These are phyloP conservation scores for Phytophthora pinifolia DNA, from an alignment of 352 stramenopile species.

Conservation along the genomic window DNA sequence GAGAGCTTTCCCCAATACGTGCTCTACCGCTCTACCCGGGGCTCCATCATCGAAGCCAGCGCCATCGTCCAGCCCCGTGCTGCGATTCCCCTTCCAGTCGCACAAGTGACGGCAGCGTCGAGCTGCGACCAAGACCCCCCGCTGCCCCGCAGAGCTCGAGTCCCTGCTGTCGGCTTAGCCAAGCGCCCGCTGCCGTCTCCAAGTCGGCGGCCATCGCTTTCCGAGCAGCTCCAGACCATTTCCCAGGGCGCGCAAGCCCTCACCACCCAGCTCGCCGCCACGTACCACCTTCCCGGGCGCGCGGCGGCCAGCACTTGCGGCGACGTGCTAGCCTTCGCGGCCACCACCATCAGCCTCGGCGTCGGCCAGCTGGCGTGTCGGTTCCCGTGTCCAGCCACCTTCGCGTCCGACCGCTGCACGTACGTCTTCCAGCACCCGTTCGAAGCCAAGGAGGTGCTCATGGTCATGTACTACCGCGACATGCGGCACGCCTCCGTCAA, in stretches of 20 bases:
- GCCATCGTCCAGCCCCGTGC: not conserved
- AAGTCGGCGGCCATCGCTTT: conserved; percentile 43
- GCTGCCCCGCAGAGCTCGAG: conserved; percentile 8
- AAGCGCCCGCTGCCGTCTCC: conserved; percentile 13
- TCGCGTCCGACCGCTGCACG: conserved; percentile 48
- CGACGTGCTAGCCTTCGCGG: conserved; percentile 31
- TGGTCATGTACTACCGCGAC: conserved; percentile 79
- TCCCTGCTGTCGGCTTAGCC: not conserved
- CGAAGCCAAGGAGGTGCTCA: conserved; percentile 59
- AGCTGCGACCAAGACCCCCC: conserved; percentile 7
- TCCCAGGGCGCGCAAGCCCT: conserved; percentile 50
- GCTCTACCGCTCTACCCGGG: conserved; percentile 29
- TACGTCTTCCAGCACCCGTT: conserved; percentile 81
- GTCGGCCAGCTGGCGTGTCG: conserved; percentile 64
- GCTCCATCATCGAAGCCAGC: not conserved
- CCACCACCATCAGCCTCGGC: conserved; percentile 48
- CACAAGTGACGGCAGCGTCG: not conserved
- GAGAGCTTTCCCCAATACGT: conserved; percentile 67
- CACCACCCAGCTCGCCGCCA: conserved; percentile 44
- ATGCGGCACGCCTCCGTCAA: conserved; percentile 53
- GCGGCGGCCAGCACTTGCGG: conserved; percentile 5
- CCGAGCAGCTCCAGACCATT: conserved; percentile 67
- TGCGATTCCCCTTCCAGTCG: not conserved
- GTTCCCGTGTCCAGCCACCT: conserved; percentile 60
- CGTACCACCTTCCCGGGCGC: conserved; percentile 38